Evolutionary conservation across 2,329 filamentous ascomycete genomes (phyloP).

Genomic region (Kalmusia sp.): DNA sequence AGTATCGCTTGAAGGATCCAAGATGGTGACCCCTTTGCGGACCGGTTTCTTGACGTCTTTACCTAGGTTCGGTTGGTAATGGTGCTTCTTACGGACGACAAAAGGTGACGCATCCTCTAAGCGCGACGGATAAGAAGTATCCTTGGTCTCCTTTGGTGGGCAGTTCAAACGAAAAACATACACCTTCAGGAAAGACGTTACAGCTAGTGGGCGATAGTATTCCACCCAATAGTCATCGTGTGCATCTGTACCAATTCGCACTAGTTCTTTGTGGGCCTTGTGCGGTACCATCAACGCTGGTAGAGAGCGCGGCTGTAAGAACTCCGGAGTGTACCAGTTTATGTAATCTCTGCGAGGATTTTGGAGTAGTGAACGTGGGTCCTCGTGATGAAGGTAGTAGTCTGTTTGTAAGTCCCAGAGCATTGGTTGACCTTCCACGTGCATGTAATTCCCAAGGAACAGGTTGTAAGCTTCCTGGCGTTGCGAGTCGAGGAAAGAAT

Average conservation of each 20-base stretch:
- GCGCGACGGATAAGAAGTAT: constrained; percentile 74
- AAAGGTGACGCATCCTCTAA: constrained; percentile 90
- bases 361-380: constrained; percentile 76
- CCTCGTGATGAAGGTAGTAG: constrained; percentile 91
- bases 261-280: constrained; percentile 27
- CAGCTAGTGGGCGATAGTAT: constrained; percentile 86
- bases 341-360: constrained; percentile 76
- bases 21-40: constrained; percentile 73
- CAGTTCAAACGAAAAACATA: constrained; percentile 88
- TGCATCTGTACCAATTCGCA: constrained; percentile 55
- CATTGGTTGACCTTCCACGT: constrained; percentile 86
- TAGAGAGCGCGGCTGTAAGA: constrained; percentile 69
- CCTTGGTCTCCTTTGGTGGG: constrained; percentile 78
- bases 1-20: constrained; percentile 62
- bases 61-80: constrained; percentile 64
- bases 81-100: constrained; percentile 66
- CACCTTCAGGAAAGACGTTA: constrained; percentile 91
- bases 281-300: constrained; percentile 58
- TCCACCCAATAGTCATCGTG: constrained; percentile 98
- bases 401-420: constrained; percentile 95
- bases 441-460: constrained; percentile 96
- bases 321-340: constrained; percentile 81
- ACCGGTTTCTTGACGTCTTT: constrained; percentile 68
- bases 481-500: constrained; percentile 97
- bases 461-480: constrained; percentile 97